phyloP scores from a whole-genome alignment of 345 rosid genomes.

The Euphorbia tirucalli region DNA sequence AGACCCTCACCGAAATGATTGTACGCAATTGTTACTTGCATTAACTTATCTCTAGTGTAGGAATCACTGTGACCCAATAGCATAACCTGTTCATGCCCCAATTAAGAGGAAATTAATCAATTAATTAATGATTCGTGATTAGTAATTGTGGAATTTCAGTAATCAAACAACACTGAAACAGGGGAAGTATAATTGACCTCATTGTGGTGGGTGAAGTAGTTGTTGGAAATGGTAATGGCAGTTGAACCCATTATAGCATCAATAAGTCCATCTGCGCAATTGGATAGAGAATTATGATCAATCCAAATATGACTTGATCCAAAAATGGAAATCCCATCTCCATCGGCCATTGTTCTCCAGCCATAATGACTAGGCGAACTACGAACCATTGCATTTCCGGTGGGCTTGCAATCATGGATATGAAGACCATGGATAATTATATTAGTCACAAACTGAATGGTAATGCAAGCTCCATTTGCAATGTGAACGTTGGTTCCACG shows the following conservation, averaged over 20 bases:
- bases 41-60: constrained; percentile 24
- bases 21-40: constrained; percentile 33
- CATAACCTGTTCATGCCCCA: constrained; percentile 16
- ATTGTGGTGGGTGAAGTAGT: constrained; percentile 29
- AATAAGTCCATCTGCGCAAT: constrained; percentile 29
- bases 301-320: constrained; percentile 67
- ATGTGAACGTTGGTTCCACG: constrained; percentile 49
- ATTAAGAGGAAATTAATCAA: background rate
- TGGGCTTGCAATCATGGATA: constrained; percentile 30
- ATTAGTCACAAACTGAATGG: constrained; percentile 28
- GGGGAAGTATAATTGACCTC: constrained; percentile 4
- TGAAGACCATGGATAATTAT: constrained; percentile 34
- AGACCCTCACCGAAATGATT: constrained; percentile 32
- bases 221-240: constrained; percentile 29
- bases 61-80: constrained; percentile 27
- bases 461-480: constrained; percentile 42
- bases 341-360: constrained; percentile 39
- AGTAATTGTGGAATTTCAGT: background rate
- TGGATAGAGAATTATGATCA: constrained; percentile 83
- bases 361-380: constrained; percentile 34
- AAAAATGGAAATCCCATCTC: constrained; percentile 32
- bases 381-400: constrained; percentile 37
- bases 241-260: constrained; percentile 32
- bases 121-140: background rate
- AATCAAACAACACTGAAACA: background rate